Base-by-base conservation (phyloP, 2,329 filamentous ascomycete genomes). In the Neoscytalidium dimidiatum region DNA sequence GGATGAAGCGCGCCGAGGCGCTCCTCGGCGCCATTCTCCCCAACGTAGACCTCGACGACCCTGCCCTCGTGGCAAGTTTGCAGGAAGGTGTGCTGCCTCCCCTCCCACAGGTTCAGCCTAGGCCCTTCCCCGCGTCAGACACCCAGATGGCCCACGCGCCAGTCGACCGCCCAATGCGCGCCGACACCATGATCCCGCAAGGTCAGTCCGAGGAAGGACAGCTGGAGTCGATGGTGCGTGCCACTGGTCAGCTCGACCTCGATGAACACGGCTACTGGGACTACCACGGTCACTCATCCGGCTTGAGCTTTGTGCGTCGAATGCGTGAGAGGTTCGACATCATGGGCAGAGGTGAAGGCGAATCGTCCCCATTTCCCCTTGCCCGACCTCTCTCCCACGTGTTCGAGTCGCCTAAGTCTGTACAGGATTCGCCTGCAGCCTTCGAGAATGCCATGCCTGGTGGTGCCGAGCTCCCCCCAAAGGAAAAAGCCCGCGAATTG, bases 261-360 rank as follows among this genome's bases (percentile, higher is more conserved):
- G 93, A 96, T 71, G 94, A 98, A 70, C 88, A 89, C 71, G 94
- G 94, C 46, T 88, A 95, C 71, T 96, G 93, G 88, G 94, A 98
- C 77, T 99, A 97, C 72, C 92, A 96, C 73, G 95, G 95, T 53
- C 91, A 92, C 68, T 97, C 94, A 0, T 98, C 95, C 0, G 94
- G 94, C 2, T 86, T 94, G 48, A 92, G 94, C 68, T 99, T 97
- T 75, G 85, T 97, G 70, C 87, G 88, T 68, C 88, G 92, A 63
- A 90, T 99, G 85, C 90, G 92, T 71, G 91, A 96, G 72, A 91
- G 97, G 73, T 92, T 97, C 69, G 90, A 92, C 49, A 88, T 89
- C 67, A 83, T 95, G 68, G 84, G 95, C 53, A 89, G 89, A 21
- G 85, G 86, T 44, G 85, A 88, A 52, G 83, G 85, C 68, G 82